These are phyloP conservation scores for Endoconidiophora polonica DNA, from an alignment of 2,329 filamentous ascomycete genomes.

Conservation along the genomic window DNA sequence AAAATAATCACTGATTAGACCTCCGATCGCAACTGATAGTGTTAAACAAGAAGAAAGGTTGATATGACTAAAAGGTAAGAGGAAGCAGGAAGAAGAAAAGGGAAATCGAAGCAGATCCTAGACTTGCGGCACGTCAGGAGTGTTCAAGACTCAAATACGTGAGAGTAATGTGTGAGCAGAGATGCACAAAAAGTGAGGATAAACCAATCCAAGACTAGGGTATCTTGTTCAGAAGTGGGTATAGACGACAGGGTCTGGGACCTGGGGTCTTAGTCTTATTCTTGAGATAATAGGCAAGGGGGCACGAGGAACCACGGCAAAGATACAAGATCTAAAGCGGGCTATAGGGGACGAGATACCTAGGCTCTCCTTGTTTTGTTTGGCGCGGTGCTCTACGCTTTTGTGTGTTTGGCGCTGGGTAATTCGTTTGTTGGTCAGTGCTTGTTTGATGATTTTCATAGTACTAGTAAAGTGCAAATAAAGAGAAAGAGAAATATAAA, in stretches of 20 bases:
- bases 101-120: constrained; percentile 6
- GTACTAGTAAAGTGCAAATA: no score
- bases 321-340: not conserved
- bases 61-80: constrained; percentile 1
- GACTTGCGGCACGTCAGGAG: constrained; percentile 11
- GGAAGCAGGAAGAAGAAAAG: constrained; percentile 6
- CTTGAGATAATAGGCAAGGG: constrained; percentile 2
- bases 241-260: not conserved
- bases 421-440: no score
- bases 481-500: no score
- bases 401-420: no score
- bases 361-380: constrained; percentile 3
- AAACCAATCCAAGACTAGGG: constrained; percentile 8
- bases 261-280: not conserved
- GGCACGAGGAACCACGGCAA: constrained; percentile 2
- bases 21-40: no score
- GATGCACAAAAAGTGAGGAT: constrained; percentile 2
- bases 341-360: not conserved
- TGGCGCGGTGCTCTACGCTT: no score
- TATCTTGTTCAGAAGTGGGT: constrained; percentile 5
- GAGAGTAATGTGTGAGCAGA: not conserved
- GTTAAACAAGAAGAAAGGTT: not conserved
- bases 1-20: not conserved
- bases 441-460: no score
- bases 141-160: constrained; percentile 7